A percentile compares a stretch with the other conserved stretches of the same genome.
phyloP scores from a whole-genome alignment of 2,329 filamentous ascomycete genomes.

The Diaporthe sp. region DNA sequence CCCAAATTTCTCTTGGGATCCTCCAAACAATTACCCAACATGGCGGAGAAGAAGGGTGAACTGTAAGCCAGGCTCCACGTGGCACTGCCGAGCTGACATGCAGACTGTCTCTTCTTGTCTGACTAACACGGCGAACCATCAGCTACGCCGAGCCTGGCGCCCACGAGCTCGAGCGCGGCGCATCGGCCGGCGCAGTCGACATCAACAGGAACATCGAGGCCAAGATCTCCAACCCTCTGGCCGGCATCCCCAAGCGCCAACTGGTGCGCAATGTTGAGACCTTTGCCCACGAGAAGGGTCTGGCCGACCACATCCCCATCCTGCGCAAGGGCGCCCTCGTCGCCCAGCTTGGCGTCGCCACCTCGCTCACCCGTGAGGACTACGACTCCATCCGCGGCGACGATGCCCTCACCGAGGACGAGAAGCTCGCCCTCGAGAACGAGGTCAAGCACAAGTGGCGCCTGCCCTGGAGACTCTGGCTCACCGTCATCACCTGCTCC shows the following conservation, averaged over 20 bases:
- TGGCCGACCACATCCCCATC: constrained; percentile 55
- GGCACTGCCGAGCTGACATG: neutral
- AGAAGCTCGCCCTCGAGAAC: constrained; percentile 70
- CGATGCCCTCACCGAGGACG: constrained; percentile 50
- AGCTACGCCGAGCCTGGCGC: constrained; percentile 8
- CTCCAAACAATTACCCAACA: neutral
- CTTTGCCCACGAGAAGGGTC: constrained; percentile 60
- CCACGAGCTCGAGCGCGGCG: constrained; percentile 16
- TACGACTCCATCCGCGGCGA: constrained; percentile 56
- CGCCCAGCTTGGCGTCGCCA: constrained; percentile 25
- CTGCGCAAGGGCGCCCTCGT: constrained; percentile 55
- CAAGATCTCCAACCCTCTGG: constrained; percentile 59
- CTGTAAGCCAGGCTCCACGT: constrained; percentile 4
- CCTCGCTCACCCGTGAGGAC: constrained; percentile 49
- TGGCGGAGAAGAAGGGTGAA: constrained; percentile 18
- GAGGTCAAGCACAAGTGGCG: constrained; percentile 77
- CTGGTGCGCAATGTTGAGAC: constrained; percentile 64
- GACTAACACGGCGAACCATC: neutral
- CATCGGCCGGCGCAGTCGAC: constrained; percentile 40
- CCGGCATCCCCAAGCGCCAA: constrained; percentile 59
- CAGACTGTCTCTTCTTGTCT: neutral
- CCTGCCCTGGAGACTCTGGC: constrained; percentile 69
- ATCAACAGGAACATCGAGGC: constrained; percentile 59
- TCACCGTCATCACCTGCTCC: constrained; percentile 65
- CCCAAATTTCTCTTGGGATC: neutral